A percentile compares a stretch with the other conserved stretches of the same genome.
Conservation (phyloP, 495 filamentous ascomycete genomes). For the Neurospora tetraspora region DNA sequence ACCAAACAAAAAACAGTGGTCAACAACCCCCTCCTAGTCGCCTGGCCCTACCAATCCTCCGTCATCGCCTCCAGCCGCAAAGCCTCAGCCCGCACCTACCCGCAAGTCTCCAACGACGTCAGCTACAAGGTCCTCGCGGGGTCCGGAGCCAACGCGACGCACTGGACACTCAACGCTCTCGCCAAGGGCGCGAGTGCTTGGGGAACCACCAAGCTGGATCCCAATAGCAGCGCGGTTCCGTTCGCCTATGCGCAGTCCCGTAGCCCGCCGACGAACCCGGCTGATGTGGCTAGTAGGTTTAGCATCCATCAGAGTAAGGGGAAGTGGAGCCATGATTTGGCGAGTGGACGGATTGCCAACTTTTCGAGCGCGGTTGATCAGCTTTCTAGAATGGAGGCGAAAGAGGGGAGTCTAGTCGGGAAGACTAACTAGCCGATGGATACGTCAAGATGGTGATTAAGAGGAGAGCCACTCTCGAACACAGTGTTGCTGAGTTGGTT, state of each 20-base stretch:
- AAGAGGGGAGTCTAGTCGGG: no score
- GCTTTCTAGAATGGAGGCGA: not conserved
- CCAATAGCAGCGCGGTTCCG: constrained; percentile 23
- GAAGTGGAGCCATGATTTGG: constrained; percentile 28
- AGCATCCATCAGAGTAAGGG: constrained; percentile 30
- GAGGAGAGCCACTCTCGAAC: no score
- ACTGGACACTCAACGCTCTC: constrained; percentile 28
- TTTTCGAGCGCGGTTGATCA: constrained; percentile 24
- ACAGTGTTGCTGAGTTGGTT: not conserved
- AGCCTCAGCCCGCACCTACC: constrained; percentile 18
- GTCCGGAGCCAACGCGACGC: constrained; percentile 22
- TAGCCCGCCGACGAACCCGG: constrained; percentile 19
- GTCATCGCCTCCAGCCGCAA: constrained; percentile 22
- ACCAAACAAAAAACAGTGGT: constrained; percentile 7
- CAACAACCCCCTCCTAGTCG: constrained; percentile 31
- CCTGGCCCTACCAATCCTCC: constrained; percentile 22
- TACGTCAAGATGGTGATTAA: no score
- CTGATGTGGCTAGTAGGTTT: constrained; percentile 26
- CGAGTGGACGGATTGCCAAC: constrained; percentile 27
- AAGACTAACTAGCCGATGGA: no score
- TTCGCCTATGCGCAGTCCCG: constrained; percentile 31
- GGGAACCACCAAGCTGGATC: constrained; percentile 26
- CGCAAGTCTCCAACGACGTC: constrained; percentile 14
- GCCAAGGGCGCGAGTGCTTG: constrained; percentile 28
- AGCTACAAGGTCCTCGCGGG: constrained; percentile 19